These are phyloP conservation scores for Aureobasidium sp. DNA, from an alignment of 2,329 filamentous ascomycete genomes.

Conservation along the genomic window DNA sequence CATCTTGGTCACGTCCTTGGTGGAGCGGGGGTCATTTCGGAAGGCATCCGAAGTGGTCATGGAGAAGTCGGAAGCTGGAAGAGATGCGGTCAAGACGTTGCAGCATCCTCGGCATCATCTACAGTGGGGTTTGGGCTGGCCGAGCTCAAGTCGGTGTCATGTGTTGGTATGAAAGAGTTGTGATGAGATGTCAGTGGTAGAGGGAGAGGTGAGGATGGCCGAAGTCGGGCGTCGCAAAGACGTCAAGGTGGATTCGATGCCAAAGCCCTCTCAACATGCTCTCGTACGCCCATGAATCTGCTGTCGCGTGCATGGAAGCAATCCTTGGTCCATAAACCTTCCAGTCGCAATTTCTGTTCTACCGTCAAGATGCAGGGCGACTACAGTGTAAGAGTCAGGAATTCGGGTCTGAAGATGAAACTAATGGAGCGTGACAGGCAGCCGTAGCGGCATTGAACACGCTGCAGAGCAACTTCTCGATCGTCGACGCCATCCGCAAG, in stretches of 20 bases:
- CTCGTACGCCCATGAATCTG: constrained; percentile 8
- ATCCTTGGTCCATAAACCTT: background rate
- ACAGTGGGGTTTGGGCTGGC: background rate
- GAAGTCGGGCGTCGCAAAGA: background rate
- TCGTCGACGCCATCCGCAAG: constrained; percentile 70
- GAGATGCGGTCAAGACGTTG: background rate
- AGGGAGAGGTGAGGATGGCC: background rate
- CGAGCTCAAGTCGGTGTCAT: background rate
- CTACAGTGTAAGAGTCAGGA: constrained; percentile 16
- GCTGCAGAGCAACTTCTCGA: constrained; percentile 70
- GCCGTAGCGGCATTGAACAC: constrained; percentile 69
- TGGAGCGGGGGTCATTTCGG: background rate
- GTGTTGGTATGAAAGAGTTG: background rate
- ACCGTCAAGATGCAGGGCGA: constrained; percentile 14
- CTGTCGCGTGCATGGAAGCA: constrained; percentile 8
- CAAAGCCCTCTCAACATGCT: background rate
- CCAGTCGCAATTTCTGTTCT: background rate
- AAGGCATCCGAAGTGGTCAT: background rate
- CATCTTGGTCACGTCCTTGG: too few species aligned
- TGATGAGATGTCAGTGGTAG: background rate
- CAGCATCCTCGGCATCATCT: background rate
- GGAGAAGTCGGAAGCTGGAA: background rate
- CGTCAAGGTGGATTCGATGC: background rate
- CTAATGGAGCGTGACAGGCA: constrained; percentile 37
- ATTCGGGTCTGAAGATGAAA: constrained; percentile 1